Evolutionary conservation across 2,329 filamentous ascomycete species (phyloP).

Genomic region (Curvularia verruculosa): DNA sequence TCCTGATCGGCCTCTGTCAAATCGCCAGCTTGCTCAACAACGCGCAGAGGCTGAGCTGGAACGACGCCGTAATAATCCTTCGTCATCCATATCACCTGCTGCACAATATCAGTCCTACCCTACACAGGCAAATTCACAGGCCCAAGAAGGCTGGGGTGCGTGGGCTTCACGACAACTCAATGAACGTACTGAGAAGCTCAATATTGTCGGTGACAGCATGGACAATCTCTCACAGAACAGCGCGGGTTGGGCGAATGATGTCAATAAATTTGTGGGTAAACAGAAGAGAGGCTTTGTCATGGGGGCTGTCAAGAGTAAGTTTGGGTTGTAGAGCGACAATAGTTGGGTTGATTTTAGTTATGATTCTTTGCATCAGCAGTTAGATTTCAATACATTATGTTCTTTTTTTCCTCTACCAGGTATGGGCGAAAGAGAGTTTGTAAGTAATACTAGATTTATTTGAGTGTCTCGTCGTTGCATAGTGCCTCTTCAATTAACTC

Average conservation of each 20-base stretch:
- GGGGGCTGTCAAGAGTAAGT: conserved; percentile 57
- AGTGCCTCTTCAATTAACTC: not conserved
- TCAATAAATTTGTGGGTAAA: conserved; percentile 81
- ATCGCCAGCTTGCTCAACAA: conserved; percentile 82
- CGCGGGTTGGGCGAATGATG: conserved; percentile 83
- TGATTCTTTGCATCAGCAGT: not conserved
- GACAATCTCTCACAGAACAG: conserved; percentile 81
- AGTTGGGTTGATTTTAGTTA: not conserved
- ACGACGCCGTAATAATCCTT: conserved; percentile 44
- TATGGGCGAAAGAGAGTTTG: not conserved
- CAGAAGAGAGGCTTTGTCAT: conserved; percentile 87
- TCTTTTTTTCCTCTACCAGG: too few species aligned
- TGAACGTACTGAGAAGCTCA: conserved; percentile 86
- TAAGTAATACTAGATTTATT: not conserved
- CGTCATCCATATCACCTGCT: conserved; percentile 43
- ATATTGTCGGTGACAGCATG: conserved; percentile 82
- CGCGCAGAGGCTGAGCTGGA: conserved; percentile 72
- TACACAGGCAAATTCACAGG: conserved; percentile 16
- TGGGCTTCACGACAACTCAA: conserved; percentile 88
- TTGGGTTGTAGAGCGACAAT: conserved; percentile 30
- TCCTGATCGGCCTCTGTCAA: conserved; percentile 83
- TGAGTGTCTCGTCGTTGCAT: not conserved
- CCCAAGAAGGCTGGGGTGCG: conserved; percentile 66
- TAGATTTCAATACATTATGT: not conserved
- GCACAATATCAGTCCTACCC: conserved; percentile 28